Evolutionary conservation across 1,284 basidiomycete species (phyloP).

Genomic region (Kalmanozyma brasiliensis): DNA sequence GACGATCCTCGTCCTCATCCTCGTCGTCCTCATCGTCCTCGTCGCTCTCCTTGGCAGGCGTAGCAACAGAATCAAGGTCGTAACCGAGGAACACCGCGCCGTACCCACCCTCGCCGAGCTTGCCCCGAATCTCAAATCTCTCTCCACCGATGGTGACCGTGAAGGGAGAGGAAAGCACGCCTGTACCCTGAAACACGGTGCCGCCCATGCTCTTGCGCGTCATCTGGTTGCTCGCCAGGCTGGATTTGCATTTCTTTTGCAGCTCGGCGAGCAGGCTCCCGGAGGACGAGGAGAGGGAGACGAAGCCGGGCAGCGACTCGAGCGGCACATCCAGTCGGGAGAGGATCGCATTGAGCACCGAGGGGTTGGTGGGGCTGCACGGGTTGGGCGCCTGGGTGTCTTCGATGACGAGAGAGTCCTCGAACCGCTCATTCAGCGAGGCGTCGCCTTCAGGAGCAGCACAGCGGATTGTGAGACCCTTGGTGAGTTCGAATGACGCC

Average conservation of each 20-base stretch:
- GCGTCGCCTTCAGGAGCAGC: slow-evolving; percentile 17
- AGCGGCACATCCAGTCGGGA: slow-evolving; percentile 74
- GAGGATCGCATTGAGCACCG: slow-evolving; percentile 77
- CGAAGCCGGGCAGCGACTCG: slow-evolving; percentile 74
- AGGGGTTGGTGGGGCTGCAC: slow-evolving; percentile 84
- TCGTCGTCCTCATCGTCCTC: slow-evolving; percentile 59
- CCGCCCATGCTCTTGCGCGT: slow-evolving; percentile 64
- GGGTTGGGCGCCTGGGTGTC: slow-evolving; percentile 75
- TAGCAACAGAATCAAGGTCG: slow-evolving; percentile 67
- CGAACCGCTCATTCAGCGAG: slow-evolving; percentile 32
- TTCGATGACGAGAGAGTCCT: slow-evolving; percentile 32
- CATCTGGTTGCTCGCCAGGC: slow-evolving; percentile 42
- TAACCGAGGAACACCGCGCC: slow-evolving; percentile 87
- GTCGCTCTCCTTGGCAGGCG: slow-evolving; percentile 19
- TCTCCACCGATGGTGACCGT: slow-evolving; percentile 24
- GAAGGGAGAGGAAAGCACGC: slow-evolving; percentile 24
- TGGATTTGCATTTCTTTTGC: slow-evolving; percentile 69
- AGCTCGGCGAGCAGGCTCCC: slow-evolving; percentile 75
- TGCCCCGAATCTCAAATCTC: slow-evolving; percentile 73
- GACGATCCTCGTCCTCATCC: slow-evolving; percentile 74
- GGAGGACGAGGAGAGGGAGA: slow-evolving; percentile 74
- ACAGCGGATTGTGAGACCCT: slow-evolving; percentile 41
- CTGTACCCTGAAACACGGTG: slow-evolving; percentile 39
- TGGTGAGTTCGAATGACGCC: slow-evolving; percentile 42
- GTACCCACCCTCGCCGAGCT: slow-evolving; percentile 96